These are phyloP conservation scores for Seminavis robusta DNA, from an alignment of 108 stramenopile genomes.

Conservation along the genomic window DNA sequence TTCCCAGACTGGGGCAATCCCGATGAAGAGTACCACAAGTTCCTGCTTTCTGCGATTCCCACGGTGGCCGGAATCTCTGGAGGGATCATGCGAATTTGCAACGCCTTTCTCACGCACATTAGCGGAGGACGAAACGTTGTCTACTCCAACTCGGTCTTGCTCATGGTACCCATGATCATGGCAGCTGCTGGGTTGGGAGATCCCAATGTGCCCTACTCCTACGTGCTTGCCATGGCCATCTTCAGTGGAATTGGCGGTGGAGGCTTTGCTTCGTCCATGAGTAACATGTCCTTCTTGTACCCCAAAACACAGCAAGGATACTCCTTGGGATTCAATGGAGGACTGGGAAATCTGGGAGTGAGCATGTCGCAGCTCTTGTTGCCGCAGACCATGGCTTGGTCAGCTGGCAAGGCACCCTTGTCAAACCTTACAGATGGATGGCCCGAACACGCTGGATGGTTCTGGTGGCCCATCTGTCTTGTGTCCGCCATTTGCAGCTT, in stretches of 20 bases:
- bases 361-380: slow-evolving; percentile 5
- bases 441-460: slow-evolving; percentile 12
- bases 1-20: slow-evolving; percentile 13
- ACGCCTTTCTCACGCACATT: slow-evolving; percentile 10
- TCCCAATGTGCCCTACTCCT: slow-evolving; percentile 3
- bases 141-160: slow-evolving; percentile 5
- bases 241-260: slow-evolving; percentile 12
- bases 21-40: slow-evolving; percentile 1
- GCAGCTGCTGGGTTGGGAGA: slow-evolving; percentile 2
- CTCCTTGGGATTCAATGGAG: slow-evolving; percentile 7
- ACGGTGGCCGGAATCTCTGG: slow-evolving; percentile 11
- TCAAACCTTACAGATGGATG: not conserved
- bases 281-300: slow-evolving; percentile 16
- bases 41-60: slow-evolving; percentile 4
- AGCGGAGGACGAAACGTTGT: slow-evolving; percentile 14
- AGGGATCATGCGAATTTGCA: slow-evolving; percentile 13
- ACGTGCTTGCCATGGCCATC: not conserved
- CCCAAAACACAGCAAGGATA: slow-evolving; percentile 5
- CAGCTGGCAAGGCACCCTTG: not conserved
- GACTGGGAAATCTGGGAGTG: slow-evolving; percentile 7
- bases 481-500: too few relatives aligned
- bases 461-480: slow-evolving; percentile 13
- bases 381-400: not conserved
- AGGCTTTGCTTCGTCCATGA: slow-evolving; percentile 12
- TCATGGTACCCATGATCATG: slow-evolving; percentile 11